Evolutionary conservation across 2,329 filamentous ascomycete species (phyloP).

Genomic region (Hymenoscyphus linearis): DNA sequence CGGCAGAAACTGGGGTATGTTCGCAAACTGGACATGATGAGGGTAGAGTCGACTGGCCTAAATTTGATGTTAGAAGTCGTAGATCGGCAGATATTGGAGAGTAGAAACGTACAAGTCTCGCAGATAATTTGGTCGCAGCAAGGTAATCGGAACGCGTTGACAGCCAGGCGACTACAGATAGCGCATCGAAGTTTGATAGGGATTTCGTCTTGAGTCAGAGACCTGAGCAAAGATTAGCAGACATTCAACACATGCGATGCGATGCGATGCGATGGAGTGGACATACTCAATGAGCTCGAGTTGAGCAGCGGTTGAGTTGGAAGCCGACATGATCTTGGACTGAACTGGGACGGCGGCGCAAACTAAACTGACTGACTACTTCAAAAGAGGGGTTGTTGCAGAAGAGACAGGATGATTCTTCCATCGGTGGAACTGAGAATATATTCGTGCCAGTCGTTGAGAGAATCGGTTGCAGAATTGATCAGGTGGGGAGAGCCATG

Average conservation of each 20-base stretch:
- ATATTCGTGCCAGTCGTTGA: not conserved
- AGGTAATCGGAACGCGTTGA: constrained; percentile 85
- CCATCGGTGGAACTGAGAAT: not conserved
- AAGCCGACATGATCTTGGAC: constrained; percentile 29
- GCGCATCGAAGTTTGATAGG: constrained; percentile 96
- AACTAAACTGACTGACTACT: not conserved
- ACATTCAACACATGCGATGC: not conserved
- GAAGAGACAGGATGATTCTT: constrained; percentile 6
- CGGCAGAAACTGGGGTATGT: constrained; percentile 79
- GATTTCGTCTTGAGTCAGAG: constrained; percentile 60
- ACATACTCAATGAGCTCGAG: constrained; percentile 32
- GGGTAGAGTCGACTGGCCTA: constrained; percentile 71
- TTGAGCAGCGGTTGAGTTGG: constrained; percentile 28
- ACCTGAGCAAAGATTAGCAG: constrained; percentile 23
- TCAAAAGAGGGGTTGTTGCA: constrained; percentile 2
- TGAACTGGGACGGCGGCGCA: not conserved
- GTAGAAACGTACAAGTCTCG: constrained; percentile 61
- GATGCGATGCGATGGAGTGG: not conserved
- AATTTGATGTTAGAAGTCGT: constrained; percentile 20
- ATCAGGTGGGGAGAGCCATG: not conserved
- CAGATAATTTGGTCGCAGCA: constrained; percentile 97
- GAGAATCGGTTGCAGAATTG: not conserved
- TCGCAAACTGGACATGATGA: constrained; percentile 88
- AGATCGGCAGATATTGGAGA: not conserved
- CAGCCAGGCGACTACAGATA: constrained; percentile 82